Percentiles rank a stretch among this genome's conserved stretches.
Evolutionary conservation across 495 filamentous ascomycete species (phyloP).

Genomic region (Bacidia rubella): DNA sequence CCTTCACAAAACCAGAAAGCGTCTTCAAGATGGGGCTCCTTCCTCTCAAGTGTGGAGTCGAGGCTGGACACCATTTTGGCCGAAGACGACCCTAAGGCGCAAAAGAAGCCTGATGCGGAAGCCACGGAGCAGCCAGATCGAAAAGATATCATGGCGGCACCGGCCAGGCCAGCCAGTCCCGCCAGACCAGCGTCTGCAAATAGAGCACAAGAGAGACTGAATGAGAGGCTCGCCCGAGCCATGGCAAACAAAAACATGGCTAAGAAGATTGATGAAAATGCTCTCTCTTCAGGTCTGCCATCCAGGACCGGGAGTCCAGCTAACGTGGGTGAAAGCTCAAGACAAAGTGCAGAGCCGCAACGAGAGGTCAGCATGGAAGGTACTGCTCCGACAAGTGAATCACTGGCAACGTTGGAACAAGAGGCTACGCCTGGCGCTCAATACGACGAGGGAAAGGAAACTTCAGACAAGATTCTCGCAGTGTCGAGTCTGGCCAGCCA

Average conservation of each 20-base stretch:
- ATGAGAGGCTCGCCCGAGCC: slow-evolving; percentile 69
- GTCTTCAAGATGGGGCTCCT: slow-evolving; percentile 61
- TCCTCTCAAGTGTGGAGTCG: slow-evolving; percentile 87
- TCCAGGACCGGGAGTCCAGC: slow-evolving; percentile 26
- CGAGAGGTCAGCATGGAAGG: slow-evolving; percentile 5
- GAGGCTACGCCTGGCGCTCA: neutral
- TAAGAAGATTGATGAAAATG: slow-evolving; percentile 14
- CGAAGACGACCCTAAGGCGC: slow-evolving; percentile 43
- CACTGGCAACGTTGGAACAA: neutral
- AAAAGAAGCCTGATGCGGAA: slow-evolving; percentile 16
- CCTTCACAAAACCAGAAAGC: slow-evolving; percentile 13
- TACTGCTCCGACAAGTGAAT: neutral
- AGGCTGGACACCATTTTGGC: slow-evolving; percentile 83
- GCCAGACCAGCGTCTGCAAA: slow-evolving; percentile 36
- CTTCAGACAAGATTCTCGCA: neutral
- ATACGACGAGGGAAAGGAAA: slow-evolving; percentile 1
- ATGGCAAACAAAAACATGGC: slow-evolving; percentile 33
- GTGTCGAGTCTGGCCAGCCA: neutral
- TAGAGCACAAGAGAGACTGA: slow-evolving; percentile 60
- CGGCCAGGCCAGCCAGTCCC: slow-evolving; percentile 18
- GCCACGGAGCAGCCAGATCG: slow-evolving; percentile 18
- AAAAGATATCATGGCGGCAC: slow-evolving; percentile 14
- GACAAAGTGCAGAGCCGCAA: slow-evolving; percentile 11
- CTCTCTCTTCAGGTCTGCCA: slow-evolving; percentile 20
- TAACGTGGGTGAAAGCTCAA: slow-evolving; percentile 10